phyloP scores from a whole-genome alignment of 2,329 filamentous ascomycete species.

The Sporothrix globosa region DNA sequence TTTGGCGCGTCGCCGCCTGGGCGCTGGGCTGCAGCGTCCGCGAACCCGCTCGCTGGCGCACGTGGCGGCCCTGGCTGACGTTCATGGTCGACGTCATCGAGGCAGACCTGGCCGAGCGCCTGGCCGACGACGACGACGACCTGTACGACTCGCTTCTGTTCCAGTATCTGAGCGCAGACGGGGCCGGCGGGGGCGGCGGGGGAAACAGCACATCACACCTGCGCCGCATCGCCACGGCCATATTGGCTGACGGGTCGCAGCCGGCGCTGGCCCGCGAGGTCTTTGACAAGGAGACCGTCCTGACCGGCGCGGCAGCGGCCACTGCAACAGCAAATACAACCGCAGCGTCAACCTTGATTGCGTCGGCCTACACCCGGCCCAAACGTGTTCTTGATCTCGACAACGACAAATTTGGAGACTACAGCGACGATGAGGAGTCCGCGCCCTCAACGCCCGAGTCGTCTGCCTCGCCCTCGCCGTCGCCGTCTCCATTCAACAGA shows the following conservation, averaged over 20 bases:
- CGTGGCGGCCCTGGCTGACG: conserved; percentile 80
- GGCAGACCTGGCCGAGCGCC: conserved; percentile 65
- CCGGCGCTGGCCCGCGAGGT: conserved; percentile 43
- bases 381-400: conserved; percentile 57
- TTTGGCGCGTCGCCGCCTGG: conserved; percentile 91
- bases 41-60: conserved; percentile 73
- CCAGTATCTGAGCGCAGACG: conserved; percentile 56
- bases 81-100: conserved; percentile 80
- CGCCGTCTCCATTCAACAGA: background rate
- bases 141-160: conserved; percentile 62
- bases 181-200: conserved; percentile 45
- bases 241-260: conserved; percentile 66
- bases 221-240: conserved; percentile 64
- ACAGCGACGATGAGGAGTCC: conserved; percentile 61
- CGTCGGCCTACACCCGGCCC: background rate
- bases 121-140: conserved; percentile 41
- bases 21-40: conserved; percentile 84
- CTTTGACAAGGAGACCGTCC: conserved; percentile 64
- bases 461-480: conserved; percentile 27
- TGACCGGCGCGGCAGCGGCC: background rate
- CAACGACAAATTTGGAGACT: conserved; percentile 63
- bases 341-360: conserved; percentile 43
- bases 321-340: conserved; percentile 37
- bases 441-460: conserved; percentile 53
- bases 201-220: conserved; percentile 51